Base-by-base conservation (phyloP, 2,329 filamentous ascomycete genomes). In the Pezicula carpinea region DNA sequence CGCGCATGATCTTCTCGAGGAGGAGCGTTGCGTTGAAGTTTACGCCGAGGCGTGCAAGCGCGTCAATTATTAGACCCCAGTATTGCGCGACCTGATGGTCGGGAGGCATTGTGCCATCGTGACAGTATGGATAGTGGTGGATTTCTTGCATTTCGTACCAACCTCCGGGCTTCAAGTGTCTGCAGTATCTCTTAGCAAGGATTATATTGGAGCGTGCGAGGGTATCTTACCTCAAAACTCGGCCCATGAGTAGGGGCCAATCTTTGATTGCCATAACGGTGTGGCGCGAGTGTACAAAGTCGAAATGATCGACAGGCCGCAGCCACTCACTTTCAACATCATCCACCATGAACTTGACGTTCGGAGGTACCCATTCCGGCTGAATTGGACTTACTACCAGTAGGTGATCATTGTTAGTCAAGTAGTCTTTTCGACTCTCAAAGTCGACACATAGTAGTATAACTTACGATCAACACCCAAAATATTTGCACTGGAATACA, bases 301-400 rank as follows among this genome's bases (percentile, higher is more conserved):
- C 79, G 46, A 81, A 83, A 43, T 75, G 69, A 49, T 79, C 72
- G 4, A 61, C 57, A 5, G 74, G 72, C 50, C 79, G 71, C 14
- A 79, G 60, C 69, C 69, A 71, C 17, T 62, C 56, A n/a, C 75
- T 70, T 58, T 82, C 79, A 31, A 78, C 76, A 58, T 87, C 82
- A 58, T 87, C 82, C 31, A 86, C 74, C 47, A 82, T 71, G 55
- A 86, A 86, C 47, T 75, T 72, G 49, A 82, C 77, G 55, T 86
- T 86, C 22, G 71, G 68, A 1, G 80, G 80, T 3, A 83, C 74
- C 65, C 73, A 75, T 22, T 69, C 68, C 2, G 77, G 77, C 57
- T 82, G 78, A 34, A 81, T 80, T 1, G 78, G 77, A 11, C 74
- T 78, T 2, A 83, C 26, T 29, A 29, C 26, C 26, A 11, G 10